phyloP scores from a whole-genome alignment of 805 yeast species.

The Ogataea parapolymorpha region DNA sequence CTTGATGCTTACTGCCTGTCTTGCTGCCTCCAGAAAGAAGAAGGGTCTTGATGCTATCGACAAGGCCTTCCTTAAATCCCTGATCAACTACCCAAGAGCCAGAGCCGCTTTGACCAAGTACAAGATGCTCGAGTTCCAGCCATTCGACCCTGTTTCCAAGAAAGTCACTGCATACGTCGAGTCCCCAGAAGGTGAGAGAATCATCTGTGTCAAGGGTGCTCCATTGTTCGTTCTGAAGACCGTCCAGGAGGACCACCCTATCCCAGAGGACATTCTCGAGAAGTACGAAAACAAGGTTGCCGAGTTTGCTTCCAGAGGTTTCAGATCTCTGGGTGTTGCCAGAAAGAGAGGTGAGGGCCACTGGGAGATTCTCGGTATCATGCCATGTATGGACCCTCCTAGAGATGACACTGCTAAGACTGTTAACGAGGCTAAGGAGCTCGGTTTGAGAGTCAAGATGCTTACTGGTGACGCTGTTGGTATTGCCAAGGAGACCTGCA shows the following conservation, averaged over 20 bases:
- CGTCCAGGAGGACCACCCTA: conserved; percentile 95
- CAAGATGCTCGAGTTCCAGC: conserved; percentile 94
- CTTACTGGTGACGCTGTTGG: conserved; percentile 99
- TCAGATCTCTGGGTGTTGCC: conserved; percentile 98
- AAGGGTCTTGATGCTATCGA: conserved; percentile 98
- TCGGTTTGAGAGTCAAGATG: conserved; percentile 96
- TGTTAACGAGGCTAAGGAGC: conserved; percentile 82
- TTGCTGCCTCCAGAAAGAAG: conserved; percentile 97
- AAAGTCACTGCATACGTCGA: conserved; percentile 93
- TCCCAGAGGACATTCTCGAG: conserved; percentile 90
- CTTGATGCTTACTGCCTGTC: conserved; percentile 94
- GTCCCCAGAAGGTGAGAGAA: conserved; percentile 94
- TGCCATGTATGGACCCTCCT: conserved; percentile 99
- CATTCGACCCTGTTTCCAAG: conserved; percentile 97
- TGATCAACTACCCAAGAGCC: conserved; percentile 86
- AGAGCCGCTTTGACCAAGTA: conserved; percentile 89
- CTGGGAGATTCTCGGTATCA: conserved; percentile 96
- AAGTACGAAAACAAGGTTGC: conserved; percentile 96
- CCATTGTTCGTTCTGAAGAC: conserved; percentile 95
- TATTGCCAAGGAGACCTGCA: conserved; percentile 97
- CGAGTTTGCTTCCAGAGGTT: conserved; percentile 97
- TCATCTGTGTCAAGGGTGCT: conserved; percentile 96
- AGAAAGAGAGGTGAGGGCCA: conserved; percentile 98
- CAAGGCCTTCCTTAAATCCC: conserved; percentile 92
- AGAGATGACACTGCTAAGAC: conserved; percentile 97